Conservation (phyloP, 2,329 filamentous ascomycete species). For the Aureobasidium sp. region DNA sequence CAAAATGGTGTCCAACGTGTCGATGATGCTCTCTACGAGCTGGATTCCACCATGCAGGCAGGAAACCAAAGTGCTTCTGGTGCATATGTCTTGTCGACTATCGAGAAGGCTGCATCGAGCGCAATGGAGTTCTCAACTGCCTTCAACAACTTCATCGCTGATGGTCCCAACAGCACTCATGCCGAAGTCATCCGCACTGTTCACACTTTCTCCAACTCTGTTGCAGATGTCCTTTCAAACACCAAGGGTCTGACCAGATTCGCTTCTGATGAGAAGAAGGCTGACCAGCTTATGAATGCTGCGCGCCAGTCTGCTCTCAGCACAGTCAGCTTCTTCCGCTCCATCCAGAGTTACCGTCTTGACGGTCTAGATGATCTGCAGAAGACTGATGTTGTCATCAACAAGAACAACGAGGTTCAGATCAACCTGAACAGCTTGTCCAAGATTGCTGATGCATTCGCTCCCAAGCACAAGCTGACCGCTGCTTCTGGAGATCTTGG, state of each 20-base stretch:
- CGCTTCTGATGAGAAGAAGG: conserved; percentile 91
- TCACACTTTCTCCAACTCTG: conserved; percentile 79
- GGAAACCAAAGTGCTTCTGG: conserved; percentile 97
- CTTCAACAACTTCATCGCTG: conserved; percentile 97
- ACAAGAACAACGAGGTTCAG: conserved; percentile 93
- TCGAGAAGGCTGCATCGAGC: conserved; percentile 89
- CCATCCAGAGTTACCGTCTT: conserved; percentile 85
- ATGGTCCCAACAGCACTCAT: conserved; percentile 84
- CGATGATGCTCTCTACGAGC: conserved; percentile 91
- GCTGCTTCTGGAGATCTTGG: conserved; percentile 77
- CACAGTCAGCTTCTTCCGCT: conserved; percentile 90
- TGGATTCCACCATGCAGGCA: conserved; percentile 96
- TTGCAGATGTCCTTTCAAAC: conserved; percentile 91
- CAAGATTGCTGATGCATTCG: conserved; percentile 86
- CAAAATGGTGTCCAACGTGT: conserved; percentile 89
- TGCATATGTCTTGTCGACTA: conserved; percentile 88
- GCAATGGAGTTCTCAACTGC: conserved; percentile 96
- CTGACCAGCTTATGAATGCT: conserved; percentile 72
- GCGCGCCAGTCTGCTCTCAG: conserved; percentile 77
- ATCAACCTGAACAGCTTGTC: conserved; percentile 88
- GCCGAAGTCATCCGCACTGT: conserved; percentile 89
- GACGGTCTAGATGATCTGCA: conserved; percentile 84
- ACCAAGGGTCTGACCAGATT: conserved; percentile 91
- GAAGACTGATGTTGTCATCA: conserved; percentile 95
- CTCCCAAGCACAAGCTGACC: conserved; percentile 77